These are phyloP conservation scores for Pichia sp. DNA, from an alignment of 1,139 yeast genomes.

Conservation along the genomic window DNA sequence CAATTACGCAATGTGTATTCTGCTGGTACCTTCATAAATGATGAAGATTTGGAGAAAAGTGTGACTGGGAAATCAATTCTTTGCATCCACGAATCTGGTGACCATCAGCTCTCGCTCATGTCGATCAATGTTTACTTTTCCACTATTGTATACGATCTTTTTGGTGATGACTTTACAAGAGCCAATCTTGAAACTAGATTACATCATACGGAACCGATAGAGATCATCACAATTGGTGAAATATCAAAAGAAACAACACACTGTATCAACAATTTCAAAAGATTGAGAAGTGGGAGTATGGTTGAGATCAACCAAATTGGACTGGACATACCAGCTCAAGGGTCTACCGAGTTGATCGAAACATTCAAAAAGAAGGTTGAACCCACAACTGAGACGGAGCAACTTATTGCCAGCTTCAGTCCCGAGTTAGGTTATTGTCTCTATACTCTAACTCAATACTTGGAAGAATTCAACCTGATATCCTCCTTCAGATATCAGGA, in stretches of 20 bases:
- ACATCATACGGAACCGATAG: slow-evolving; percentile 68
- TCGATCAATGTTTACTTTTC: slow-evolving; percentile 79
- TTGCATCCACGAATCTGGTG: slow-evolving; percentile 28
- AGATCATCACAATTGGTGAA: slow-evolving; percentile 41
- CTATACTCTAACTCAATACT: slow-evolving; percentile 41
- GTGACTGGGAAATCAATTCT: slow-evolving; percentile 19
- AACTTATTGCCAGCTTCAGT: slow-evolving; percentile 11
- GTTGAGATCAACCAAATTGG: slow-evolving; percentile 1
- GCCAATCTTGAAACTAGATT: slow-evolving; percentile 68
- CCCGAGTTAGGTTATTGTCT: slow-evolving; percentile 32
- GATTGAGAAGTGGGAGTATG: slow-evolving; percentile 5
- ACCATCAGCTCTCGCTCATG: slow-evolving; percentile 37
- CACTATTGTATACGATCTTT: slow-evolving; percentile 63
- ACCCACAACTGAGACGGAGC: slow-evolving; percentile 9
- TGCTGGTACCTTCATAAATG: slow-evolving; percentile 75
- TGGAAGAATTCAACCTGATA: slow-evolving; percentile 57
- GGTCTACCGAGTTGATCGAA: slow-evolving; percentile 2
- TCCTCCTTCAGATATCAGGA: slow-evolving; percentile 46
- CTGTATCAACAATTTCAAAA: slow-evolving; percentile 20
- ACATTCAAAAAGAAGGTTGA: slow-evolving; percentile 4
- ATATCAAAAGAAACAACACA: slow-evolving; percentile 29
- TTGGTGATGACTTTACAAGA: slow-evolving; percentile 47
- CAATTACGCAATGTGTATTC: slow-evolving; percentile 70
- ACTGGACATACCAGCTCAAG: background rate
- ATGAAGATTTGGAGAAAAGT: slow-evolving; percentile 30